phyloP scores from a whole-genome alignment of 2,329 filamentous ascomycete genomes.

The Exophiala spinifera region DNA sequence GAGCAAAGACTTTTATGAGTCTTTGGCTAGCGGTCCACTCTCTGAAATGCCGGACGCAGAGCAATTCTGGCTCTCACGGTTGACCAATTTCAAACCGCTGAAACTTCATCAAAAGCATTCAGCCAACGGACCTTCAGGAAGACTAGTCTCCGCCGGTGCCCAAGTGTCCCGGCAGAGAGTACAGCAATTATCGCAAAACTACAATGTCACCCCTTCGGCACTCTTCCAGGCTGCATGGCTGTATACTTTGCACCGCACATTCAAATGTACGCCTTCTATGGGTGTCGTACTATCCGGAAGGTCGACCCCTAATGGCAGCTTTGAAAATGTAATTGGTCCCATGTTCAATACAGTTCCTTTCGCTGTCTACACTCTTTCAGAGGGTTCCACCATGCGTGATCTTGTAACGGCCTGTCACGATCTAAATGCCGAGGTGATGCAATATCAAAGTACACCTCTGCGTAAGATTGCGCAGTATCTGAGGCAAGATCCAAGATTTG shows the following conservation, averaged over 20 bases:
- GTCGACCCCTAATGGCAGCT: constrained; percentile 62
- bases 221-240: constrained; percentile 74
- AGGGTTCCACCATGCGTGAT: constrained; percentile 55
- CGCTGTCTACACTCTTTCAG: constrained; percentile 44
- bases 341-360: constrained; percentile 89
- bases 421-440: constrained; percentile 64
- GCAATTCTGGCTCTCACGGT: constrained; percentile 62
- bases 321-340: constrained; percentile 71
- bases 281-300: constrained; percentile 79
- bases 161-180: constrained; percentile 44
- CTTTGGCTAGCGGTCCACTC: constrained; percentile 68
- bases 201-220: constrained; percentile 75
- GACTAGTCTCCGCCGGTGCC: constrained; percentile 4
- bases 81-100: constrained; percentile 21
- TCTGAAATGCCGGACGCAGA: constrained; percentile 46
- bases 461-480: constrained; percentile 80
- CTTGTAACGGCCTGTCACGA: constrained; percentile 65
- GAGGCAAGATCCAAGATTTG: constrained; percentile 50
- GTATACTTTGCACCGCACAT: constrained; percentile 55
- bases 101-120: constrained; percentile 2
- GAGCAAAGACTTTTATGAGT: constrained; percentile 46
- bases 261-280: constrained; percentile 52
- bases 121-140: background rate
- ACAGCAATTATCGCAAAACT: constrained; percentile 51
- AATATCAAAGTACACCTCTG: constrained; percentile 75